phyloP scores from a whole-genome alignment of 129 eudicot species.

The Helichrysum umbraculigerum region DNA sequence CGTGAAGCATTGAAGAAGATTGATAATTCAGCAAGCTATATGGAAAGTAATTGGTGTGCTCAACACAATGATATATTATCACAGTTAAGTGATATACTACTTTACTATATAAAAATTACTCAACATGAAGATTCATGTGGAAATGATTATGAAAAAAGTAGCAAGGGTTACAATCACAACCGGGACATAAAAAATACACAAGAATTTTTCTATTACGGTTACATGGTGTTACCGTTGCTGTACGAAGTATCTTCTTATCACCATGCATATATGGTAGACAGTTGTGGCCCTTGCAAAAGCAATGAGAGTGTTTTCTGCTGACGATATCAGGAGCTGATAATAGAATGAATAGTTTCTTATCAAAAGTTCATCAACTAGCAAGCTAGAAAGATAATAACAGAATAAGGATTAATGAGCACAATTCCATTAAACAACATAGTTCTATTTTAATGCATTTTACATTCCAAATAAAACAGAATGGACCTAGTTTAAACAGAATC shows the following conservation, averaged over 20 bases:
- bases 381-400: no score
- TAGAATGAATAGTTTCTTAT: constrained; percentile 14
- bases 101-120: not conserved
- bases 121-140: constrained; percentile 14
- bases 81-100: not conserved
- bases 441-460: not conserved
- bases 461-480: constrained; percentile 1
- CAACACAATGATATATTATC: constrained; percentile 20
- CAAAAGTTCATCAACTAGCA: not conserved
- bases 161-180: constrained; percentile 13
- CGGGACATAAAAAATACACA: not conserved
- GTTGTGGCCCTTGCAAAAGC: constrained; percentile 32
- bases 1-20: constrained; percentile 39
- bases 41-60: constrained; percentile 22
- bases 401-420: not conserved
- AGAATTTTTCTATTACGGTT: not conserved
- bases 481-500: constrained; percentile 13
- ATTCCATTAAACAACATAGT: not conserved
- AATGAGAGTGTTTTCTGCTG: constrained; percentile 31
- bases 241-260: constrained; percentile 35
- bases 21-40: constrained; percentile 52
- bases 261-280: constrained; percentile 39
- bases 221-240: constrained; percentile 39
- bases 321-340: constrained; percentile 34
- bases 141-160: constrained; percentile 9